These are phyloP conservation scores for Lepidium sativum DNA, from an alignment of 345 rosid species.

Conservation along the genomic window DNA sequence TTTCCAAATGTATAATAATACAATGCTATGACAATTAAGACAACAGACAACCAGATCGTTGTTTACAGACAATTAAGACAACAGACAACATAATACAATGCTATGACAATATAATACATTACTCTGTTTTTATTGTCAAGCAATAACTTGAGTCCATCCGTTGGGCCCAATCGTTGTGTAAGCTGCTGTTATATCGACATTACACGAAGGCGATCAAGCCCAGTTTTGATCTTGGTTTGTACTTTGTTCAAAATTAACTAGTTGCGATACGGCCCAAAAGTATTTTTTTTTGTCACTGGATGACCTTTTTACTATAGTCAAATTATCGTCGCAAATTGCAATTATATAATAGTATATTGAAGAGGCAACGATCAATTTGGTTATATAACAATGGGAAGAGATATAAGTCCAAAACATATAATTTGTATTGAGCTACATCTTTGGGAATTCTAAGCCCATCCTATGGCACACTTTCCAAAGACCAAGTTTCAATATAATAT, in stretches of 20 bases:
- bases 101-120: too few species aligned
- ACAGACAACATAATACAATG: too few species aligned
- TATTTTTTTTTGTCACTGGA: too few species aligned
- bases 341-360: not conserved
- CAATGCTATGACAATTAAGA: too few species aligned
- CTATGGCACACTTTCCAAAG: constrained; percentile 27
- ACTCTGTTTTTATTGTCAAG: too few species aligned
- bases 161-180: not conserved
- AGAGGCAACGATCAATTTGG: not conserved
- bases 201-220: not conserved
- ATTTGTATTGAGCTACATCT: not conserved
- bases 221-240: not conserved
- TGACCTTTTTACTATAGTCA: too few species aligned
- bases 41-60: too few species aligned
- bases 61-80: not conserved
- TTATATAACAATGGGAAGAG: not conserved
- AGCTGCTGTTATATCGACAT: not conserved
- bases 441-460: constrained; percentile 12
- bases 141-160: too few species aligned
- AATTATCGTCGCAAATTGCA: not conserved
- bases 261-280: too few species aligned
- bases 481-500: not conserved
- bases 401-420: not conserved
- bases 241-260: too few species aligned
- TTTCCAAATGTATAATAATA: not conserved